Evolutionary conservation across 805 yeast genomes (phyloP).

Genomic region (Hemisphaericaspora nanyangensis): DNA sequence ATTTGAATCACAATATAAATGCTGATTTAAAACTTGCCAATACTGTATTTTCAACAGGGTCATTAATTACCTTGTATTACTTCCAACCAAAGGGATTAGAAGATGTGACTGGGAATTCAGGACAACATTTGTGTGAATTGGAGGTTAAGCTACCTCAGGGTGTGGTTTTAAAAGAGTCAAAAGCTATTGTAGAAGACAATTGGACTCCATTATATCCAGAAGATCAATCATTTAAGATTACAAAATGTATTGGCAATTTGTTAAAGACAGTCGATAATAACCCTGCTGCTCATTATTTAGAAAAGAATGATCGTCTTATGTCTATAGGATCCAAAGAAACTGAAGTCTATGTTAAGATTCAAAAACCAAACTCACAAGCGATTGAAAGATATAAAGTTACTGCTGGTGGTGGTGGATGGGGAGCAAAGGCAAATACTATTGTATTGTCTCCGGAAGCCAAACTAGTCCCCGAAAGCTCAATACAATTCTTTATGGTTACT

Average conservation of each 20-base stretch:
- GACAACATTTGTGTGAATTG: constrained; percentile 27
- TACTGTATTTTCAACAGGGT: constrained; percentile 34
- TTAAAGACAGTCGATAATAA: constrained; percentile 50
- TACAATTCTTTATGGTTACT: constrained; percentile 45
- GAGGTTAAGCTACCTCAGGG: constrained; percentile 19
- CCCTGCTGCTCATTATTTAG: constrained; percentile 58
- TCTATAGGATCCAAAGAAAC: constrained; percentile 39
- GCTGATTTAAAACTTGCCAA: constrained; percentile 33
- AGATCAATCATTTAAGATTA: constrained; percentile 34
- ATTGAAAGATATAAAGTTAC: constrained; percentile 46
- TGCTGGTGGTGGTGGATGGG: constrained; percentile 81
- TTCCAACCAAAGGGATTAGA: constrained; percentile 17
- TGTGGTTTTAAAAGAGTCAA: constrained; percentile 5
- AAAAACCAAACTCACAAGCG: constrained; percentile 7
- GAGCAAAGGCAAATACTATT: constrained; percentile 61
- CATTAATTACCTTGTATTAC: constrained; percentile 33
- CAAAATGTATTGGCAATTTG: constrained; percentile 54
- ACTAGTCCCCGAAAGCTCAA: constrained; percentile 39
- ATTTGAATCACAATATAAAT: constrained; percentile 9
- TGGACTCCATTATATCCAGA: constrained; percentile 31
- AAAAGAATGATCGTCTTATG: constrained; percentile 40
- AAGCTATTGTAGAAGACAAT: constrained; percentile 17
- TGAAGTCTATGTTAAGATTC: constrained; percentile 35
- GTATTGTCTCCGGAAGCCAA: constrained; percentile 59
- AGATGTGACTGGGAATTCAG: constrained; percentile 15